Conservation (phyloP, 2,329 filamentous ascomycete genomes). For the Alternaria sp. region DNA sequence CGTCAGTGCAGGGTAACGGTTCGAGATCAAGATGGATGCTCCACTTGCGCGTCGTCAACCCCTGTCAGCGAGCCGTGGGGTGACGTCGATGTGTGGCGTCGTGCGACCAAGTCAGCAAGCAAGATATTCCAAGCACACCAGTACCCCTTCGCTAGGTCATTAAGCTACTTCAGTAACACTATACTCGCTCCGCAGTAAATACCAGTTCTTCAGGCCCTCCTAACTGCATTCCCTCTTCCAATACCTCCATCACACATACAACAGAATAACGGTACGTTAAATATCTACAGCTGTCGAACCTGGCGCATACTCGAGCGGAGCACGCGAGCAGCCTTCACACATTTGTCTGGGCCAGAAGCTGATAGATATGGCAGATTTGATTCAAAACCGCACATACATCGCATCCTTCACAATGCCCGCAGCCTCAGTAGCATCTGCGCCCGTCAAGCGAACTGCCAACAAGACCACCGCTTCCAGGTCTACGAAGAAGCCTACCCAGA, state of each 20-base stretch:
- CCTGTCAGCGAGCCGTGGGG: constrained; percentile 34
- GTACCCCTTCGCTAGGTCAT: constrained; percentile 24
- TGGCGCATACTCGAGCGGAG: constrained; percentile 22
- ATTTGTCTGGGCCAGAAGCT: constrained; percentile 4
- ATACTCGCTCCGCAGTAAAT: constrained; percentile 12
- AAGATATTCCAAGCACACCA: constrained; percentile 33
- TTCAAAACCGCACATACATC: background rate
- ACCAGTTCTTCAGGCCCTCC: background rate
- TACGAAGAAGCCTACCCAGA: constrained; percentile 37
- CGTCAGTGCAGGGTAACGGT: constrained; percentile 30
- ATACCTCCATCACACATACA: background rate
- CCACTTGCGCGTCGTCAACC: constrained; percentile 34
- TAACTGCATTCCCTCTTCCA: constrained; percentile 4
- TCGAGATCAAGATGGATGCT: constrained; percentile 38
- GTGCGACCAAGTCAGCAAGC: constrained; percentile 30
- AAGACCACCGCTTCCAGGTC: constrained; percentile 43
- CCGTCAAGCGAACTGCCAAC: constrained; percentile 44
- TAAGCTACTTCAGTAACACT: constrained; percentile 14
- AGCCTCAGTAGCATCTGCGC: constrained; percentile 48
- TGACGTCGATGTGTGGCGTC: constrained; percentile 49
- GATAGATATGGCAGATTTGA: constrained; percentile 6
- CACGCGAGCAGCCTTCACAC: constrained; percentile 30
- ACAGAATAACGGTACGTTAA: constrained; percentile 26
- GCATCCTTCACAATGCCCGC: constrained; percentile 39
- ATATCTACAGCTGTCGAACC: constrained; percentile 5